Percentiles rank a stretch among this genome's conserved stretches.
Evolutionary conservation across 768 basidiomycete species (phyloP).

Genomic region (Candolleomyces eurysporus): DNA sequence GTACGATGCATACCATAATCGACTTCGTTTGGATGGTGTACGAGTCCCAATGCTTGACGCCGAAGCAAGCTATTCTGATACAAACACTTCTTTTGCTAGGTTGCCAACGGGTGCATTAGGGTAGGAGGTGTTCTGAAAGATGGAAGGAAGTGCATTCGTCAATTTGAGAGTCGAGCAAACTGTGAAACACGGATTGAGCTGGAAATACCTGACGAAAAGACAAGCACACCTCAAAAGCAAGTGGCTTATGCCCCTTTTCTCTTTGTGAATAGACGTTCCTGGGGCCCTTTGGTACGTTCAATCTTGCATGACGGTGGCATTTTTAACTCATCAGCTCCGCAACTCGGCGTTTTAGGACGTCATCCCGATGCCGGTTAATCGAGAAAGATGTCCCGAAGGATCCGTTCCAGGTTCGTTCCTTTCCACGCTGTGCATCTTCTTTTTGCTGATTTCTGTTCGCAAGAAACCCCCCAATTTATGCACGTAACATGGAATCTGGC

Average conservation of each 20-base stretch:
- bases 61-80: no score
- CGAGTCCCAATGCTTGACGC: no score
- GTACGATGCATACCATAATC: neutral
- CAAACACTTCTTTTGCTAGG: neutral
- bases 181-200: constrained; percentile 8
- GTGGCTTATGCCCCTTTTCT: constrained; percentile 31
- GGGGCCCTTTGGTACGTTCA: constrained; percentile 28
- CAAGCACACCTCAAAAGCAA: constrained; percentile 20
- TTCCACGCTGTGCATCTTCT: no score
- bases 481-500: constrained; percentile 34
- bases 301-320: neutral
- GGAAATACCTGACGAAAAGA: constrained; percentile 13
- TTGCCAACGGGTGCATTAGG: neutral
- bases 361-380: constrained; percentile 27
- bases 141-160: neutral
- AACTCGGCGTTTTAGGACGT: constrained; percentile 24
- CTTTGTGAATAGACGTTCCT: constrained; percentile 14
- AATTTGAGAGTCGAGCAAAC: neutral
- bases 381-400: constrained; percentile 21
- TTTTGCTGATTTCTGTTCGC: neutral
- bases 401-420: neutral
- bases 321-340: neutral
- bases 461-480: constrained; percentile 20
- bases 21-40: neutral
- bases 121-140: constrained; percentile 19